Evolutionary conservation across 1,139 yeast species (phyloP).

Genomic region (Sugiyamaella xylanicola): DNA sequence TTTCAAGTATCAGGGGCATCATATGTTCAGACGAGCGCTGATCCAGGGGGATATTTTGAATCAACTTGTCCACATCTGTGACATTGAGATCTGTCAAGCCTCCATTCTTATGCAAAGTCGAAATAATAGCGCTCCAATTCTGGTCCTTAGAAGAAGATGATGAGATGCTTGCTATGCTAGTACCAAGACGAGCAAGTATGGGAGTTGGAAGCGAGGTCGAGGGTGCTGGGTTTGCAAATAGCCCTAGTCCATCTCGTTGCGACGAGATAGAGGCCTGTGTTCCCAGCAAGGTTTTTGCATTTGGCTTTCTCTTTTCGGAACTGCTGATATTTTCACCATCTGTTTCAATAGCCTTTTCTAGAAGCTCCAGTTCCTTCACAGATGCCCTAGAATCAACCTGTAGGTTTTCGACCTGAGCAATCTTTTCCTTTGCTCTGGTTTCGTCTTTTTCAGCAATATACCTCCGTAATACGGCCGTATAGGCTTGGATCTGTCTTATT

Average conservation of each 20-base stretch:
- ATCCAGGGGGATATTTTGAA: constrained; percentile 36
- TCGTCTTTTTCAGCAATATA: constrained; percentile 33
- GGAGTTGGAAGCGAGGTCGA: constrained; percentile 27
- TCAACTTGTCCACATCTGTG: constrained; percentile 35
- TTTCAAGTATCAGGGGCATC: constrained; percentile 33
- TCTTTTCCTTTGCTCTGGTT: constrained; percentile 19
- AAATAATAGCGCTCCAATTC: constrained; percentile 34
- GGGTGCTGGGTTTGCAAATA: constrained; percentile 22
- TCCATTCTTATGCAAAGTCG: constrained; percentile 25
- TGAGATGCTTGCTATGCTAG: constrained; percentile 27
- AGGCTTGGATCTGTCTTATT: constrained; percentile 34
- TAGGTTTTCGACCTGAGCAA: constrained; percentile 22
- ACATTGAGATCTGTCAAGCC: constrained; percentile 29
- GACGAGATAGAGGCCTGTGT: not conserved
- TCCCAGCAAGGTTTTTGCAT: constrained; percentile 1
- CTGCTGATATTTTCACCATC: constrained; percentile 16
- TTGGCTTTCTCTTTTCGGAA: not conserved
- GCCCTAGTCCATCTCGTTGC: constrained; percentile 13
- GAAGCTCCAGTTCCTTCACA: constrained; percentile 30
- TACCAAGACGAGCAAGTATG: constrained; percentile 30
- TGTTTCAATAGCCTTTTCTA: constrained; percentile 28
- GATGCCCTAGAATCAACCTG: constrained; percentile 16
- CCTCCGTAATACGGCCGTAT: constrained; percentile 30
- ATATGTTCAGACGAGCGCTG: constrained; percentile 30
- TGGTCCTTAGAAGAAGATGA: constrained; percentile 26